A percentile compares a stretch with the other conserved stretches of the same genome.
Evolutionary conservation across 2,329 filamentous ascomycete species (phyloP).

Genomic region (Fusarium torulosum): DNA sequence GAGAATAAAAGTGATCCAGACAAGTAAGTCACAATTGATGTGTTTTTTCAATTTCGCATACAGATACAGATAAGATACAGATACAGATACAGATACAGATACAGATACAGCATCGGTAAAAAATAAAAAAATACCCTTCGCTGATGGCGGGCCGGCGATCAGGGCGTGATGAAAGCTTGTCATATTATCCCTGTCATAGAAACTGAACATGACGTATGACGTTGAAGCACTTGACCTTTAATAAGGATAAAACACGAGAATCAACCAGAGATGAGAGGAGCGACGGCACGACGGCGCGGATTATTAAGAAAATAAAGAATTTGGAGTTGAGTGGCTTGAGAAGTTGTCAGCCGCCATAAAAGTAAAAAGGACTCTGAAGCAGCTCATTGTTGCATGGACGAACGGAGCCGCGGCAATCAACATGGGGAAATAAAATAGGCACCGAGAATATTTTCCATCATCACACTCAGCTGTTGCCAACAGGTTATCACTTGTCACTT

Average conservation of each 20-base stretch:
- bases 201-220: conserved; percentile 33
- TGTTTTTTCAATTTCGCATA: neutral
- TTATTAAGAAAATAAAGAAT: neutral
- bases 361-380: too few relatives aligned
- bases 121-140: neutral
- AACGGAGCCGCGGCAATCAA: conserved; percentile 28
- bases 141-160: conserved; percentile 20
- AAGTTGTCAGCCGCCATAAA: too few relatives aligned
- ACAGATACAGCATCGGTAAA: neutral
- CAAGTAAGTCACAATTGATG: neutral
- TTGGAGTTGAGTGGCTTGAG: neutral
- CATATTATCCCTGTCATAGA: conserved; percentile 14
- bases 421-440: conserved; percentile 32
- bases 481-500: neutral
- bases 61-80: too few relatives aligned
- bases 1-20: neutral
- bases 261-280: conserved; percentile 2
- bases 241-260: conserved; percentile 12
- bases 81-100: too few relatives aligned
- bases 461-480: conserved; percentile 4
- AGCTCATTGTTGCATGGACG: neutral
- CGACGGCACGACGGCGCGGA: conserved; percentile 31
- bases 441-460: conserved; percentile 19
- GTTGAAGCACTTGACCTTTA: neutral
- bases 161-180: conserved; percentile 34